phyloP scores from a whole-genome alignment of 2,329 filamentous ascomycete genomes.

The Harringtonia lauricola region DNA sequence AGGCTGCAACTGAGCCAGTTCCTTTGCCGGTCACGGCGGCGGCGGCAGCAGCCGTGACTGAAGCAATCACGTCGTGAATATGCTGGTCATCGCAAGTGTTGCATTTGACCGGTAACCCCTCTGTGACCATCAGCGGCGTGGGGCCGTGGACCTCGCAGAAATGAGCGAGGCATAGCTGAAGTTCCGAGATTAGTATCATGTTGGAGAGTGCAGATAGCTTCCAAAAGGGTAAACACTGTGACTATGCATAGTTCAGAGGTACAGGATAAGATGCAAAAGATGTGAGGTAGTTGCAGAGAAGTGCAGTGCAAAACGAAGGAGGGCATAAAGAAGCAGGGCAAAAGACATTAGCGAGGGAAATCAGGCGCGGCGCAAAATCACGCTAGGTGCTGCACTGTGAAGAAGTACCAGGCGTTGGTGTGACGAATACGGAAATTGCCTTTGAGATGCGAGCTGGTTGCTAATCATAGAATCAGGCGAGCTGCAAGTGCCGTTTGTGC shows the following conservation, averaged over 20 bases:
- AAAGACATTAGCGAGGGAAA: too few species aligned
- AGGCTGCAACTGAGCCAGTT: background rate
- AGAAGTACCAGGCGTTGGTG: too few species aligned
- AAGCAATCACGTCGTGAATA: conserved; percentile 19
- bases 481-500: too few species aligned
- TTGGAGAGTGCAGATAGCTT: background rate
- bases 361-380: too few species aligned
- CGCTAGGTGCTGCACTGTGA: too few species aligned
- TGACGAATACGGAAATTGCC: too few species aligned
- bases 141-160: conserved; percentile 62
- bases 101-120: conserved; percentile 52
- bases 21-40: conserved; percentile 19
- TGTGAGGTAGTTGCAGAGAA: too few species aligned
- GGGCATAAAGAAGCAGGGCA: too few species aligned
- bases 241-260: background rate
- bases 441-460: too few species aligned
- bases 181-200: conserved; percentile 26
- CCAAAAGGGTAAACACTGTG: too few species aligned
- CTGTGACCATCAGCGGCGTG: conserved; percentile 59
- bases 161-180: conserved; percentile 58
- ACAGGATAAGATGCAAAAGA: background rate
- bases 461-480: too few species aligned
- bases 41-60: conserved; percentile 21
- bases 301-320: too few species aligned
- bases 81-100: conserved; percentile 43